Evolutionary conservation across 2,329 filamentous ascomycete genomes (phyloP), one percentile per base, ranked within the genome.

Genomic region (Neospermospora avenae): DNA sequence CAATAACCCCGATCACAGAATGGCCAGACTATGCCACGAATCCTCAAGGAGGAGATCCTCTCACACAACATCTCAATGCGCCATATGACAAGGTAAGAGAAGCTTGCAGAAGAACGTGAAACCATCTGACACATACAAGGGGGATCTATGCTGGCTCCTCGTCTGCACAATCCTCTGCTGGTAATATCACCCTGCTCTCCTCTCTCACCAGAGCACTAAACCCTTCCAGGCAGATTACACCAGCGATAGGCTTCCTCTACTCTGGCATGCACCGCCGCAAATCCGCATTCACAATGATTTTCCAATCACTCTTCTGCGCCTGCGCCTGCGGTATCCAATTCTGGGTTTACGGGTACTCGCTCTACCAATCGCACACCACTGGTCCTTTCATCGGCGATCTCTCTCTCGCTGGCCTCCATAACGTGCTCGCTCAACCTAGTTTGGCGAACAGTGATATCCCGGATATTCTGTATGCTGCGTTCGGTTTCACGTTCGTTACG

Each of bases 201-300:
- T n/a, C 18, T 20, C 5, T 35, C 37, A 16, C 24, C 18, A 46
- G 3, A 22, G 8, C 39, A 22, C 45, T 48, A 25, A 20, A 41
- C 37, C 41, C 6, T 16, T 24, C 35, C 22, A 48, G 39, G 34
- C 49, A 53, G 28, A 58, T 58, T 18, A 53, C 48, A 18, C 49
- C 56, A 3, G 56, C 46, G 13, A 52, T 58, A 11, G 56, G 49
- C 13, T 58, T 58, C 39, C 49, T 59, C 20, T 59, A 59, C 41
- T 45, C 57, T 13, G 57, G 57, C 16, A 52, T 55, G 37, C 48
- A 44, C 37, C 57, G 57, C 10, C 49, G 57, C 39, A 59, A 59
- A 45, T 53, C 57, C 25, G 57, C 57, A 16, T 53, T 59, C 41
- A 54, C 57, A 18, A 52, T 59, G 48, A 59, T 59, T 8, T 59